A percentile compares a stretch with the other conserved stretches of the same genome.
Conservation (phyloP, 2,329 filamentous ascomycete species). For the Fusarium tjaetaba region DNA sequence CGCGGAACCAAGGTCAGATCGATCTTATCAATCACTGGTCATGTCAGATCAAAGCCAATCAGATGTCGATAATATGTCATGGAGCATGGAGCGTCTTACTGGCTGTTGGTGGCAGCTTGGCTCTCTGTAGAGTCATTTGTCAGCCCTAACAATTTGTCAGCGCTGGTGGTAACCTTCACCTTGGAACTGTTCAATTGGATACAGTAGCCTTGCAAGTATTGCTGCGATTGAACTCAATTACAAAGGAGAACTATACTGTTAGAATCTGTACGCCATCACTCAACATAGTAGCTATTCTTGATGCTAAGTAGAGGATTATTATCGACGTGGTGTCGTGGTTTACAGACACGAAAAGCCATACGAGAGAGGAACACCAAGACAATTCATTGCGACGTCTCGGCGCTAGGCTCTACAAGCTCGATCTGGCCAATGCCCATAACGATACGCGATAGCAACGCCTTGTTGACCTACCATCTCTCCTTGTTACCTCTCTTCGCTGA, state of each 20-base stretch:
- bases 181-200: fast-evolving
- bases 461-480: neutral
- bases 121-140: neutral
- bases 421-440: neutral
- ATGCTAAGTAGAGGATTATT: no score
- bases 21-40: neutral
- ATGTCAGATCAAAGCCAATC: neutral
- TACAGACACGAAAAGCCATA: neutral
- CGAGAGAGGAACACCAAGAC: neutral
- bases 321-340: neutral
- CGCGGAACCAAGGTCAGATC: neutral
- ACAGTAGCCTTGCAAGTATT: neutral
- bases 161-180: neutral
- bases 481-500: neutral
- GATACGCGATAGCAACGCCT: neutral
- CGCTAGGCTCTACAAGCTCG: neutral
- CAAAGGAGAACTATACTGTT: fast-evolving
- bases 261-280: neutral
- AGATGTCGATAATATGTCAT: no score
- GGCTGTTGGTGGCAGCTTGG: no score
- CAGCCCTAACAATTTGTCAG: neutral
- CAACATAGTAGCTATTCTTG: no score
- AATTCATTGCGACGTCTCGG: neutral
- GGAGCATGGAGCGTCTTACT: neutral
- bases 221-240: fast-evolving